Base-by-base conservation (phyloP, 352 stramenopile genomes). In the Phytophthora pluvialis region DNA sequence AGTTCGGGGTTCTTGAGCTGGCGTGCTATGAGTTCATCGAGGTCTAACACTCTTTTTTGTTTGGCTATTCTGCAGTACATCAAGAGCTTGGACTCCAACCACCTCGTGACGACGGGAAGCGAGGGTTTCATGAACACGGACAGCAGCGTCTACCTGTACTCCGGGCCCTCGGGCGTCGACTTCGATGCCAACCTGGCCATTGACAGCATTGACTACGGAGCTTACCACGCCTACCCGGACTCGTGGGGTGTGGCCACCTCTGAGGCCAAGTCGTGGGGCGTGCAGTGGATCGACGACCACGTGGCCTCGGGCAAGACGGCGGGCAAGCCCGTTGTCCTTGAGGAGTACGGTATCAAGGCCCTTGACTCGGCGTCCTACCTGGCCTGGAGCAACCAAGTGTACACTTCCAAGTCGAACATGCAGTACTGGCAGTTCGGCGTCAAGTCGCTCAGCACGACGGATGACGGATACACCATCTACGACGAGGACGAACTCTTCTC, bases 381-480 rank as follows among this genome's bases (percentile, higher is more conserved):
- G 48, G 43, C 69, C 1, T 77, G 69, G 69, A 77, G 69, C 21
- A 35, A 77, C 29, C 15, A 65, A 38, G 62, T 72, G 52, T 65
- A 69, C 46, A 31, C 36, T 13, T 31, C 32, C 50, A 69, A 72
- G 53, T 77, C 64, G 7, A 62, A 77, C 54, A 77, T 77, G 69
- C 69, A 77, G 53, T 77, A 77, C 64, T 77, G 69, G 69, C 69
- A 77, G 55, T 77, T 77, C 35, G 69, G 69, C 39, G 50, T 77
- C 21, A 64, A 64, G 36, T 77, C 69, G 9, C 58, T 77, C 8
- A 59, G 48, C 47, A 53, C 62, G 26, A 53, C 49, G 1, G 43
- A 65, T n/a, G 62, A 70, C 16, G 62, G 62, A 29, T 70, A 65
- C 62, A 64, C 62, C 15, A 53, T 70, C 54, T 70, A 52, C 43